Evolutionary conservation across 169 alveolate genomes (phyloP), one percentile per base, ranked within the genome.

Genomic region (Cryptosporidium parvum): DNA sequence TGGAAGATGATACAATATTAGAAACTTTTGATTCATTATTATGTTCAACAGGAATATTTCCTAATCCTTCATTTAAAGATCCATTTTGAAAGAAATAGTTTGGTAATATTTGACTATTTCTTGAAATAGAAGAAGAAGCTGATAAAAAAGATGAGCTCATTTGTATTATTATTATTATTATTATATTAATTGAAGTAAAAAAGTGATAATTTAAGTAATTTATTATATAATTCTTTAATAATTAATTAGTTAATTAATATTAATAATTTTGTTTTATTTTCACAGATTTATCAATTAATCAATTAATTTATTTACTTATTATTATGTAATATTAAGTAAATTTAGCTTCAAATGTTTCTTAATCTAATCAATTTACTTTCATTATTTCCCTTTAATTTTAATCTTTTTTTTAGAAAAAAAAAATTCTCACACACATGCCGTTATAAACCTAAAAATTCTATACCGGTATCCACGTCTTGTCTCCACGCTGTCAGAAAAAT

Each of bases 381-480:
- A 56, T 56, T 16, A 56, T 26, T 56, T 26, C 67, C 35, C 35
- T 56, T 26, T 62, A 1, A 35, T 31, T 39, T 65, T 65, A 35
- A 31, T 65, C 72, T 33, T 33, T 65, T 65, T 37, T 65, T 65
- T 65, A 37, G 3, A 31, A 65, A n/a, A 7, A 12, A 65, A n/a
- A n/a, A 65, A 62, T 62, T 53, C 48, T 26, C 72, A 26, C 51
- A 35, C 72, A 31, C 72, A 18, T 65, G 44, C 72, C 2, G 72
- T 45, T 37, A 33, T 31, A 31, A 35, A 1, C 0, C 0, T 0
- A 7, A 29, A 48, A 51, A 71, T 42, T 21, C 23, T 29, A 71
- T 71, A 71, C 85, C 85, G 85, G 85, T 71, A 71, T 71, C 85
- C 16, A 71, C 85, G 85, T 71, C 85, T 44, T 52, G 85, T 71